Evolutionary conservation across 306 rosid genomes (phyloP).

Genomic region (Sophora flavescens): DNA sequence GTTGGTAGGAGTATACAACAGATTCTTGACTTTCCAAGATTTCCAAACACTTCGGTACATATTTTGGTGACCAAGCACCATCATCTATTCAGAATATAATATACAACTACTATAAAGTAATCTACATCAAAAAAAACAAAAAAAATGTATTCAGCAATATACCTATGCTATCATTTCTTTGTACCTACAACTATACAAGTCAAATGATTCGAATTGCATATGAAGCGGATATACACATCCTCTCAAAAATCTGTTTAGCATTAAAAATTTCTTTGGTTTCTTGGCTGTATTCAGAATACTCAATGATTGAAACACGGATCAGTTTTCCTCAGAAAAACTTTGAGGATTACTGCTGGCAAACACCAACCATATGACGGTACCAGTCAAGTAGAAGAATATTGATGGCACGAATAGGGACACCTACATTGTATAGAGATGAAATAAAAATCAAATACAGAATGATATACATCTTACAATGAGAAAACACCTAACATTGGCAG

Average conservation of each 20-base stretch:
- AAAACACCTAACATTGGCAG: slow-evolving; percentile 2
- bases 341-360: slow-evolving; percentile 98
- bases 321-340: slow-evolving; percentile 67
- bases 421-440: slow-evolving; percentile 56
- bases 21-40: slow-evolving; percentile 46
- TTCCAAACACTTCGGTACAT: slow-evolving; percentile 35
- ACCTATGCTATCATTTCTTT: slow-evolving; percentile 48
- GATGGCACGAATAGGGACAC: slow-evolving; percentile 89
- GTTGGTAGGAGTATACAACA: slow-evolving; percentile 36
- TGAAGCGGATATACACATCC: slow-evolving; percentile 38
- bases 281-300: slow-evolving; percentile 43
- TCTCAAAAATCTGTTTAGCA: slow-evolving; percentile 44
- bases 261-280: slow-evolving; percentile 39
- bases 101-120: slow-evolving; percentile 18
- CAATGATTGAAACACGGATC: slow-evolving; percentile 44
- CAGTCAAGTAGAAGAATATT: slow-evolving; percentile 94
- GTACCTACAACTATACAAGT: slow-evolving; percentile 39
- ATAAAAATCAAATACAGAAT: slow-evolving; percentile 26
- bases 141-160: slow-evolving; percentile 25
- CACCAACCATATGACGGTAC: slow-evolving; percentile 79
- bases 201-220: slow-evolving; percentile 29
- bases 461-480: slow-evolving; percentile 12
- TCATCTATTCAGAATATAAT: slow-evolving; percentile 44
- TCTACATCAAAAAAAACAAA: slow-evolving; percentile 16
- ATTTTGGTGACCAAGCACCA: slow-evolving; percentile 47